A percentile compares a stretch with the other conserved stretches of the same genome.
Evolutionary conservation across 2,329 filamentous ascomycete genomes (phyloP).

Genomic region (Alternaria ethzedia): DNA sequence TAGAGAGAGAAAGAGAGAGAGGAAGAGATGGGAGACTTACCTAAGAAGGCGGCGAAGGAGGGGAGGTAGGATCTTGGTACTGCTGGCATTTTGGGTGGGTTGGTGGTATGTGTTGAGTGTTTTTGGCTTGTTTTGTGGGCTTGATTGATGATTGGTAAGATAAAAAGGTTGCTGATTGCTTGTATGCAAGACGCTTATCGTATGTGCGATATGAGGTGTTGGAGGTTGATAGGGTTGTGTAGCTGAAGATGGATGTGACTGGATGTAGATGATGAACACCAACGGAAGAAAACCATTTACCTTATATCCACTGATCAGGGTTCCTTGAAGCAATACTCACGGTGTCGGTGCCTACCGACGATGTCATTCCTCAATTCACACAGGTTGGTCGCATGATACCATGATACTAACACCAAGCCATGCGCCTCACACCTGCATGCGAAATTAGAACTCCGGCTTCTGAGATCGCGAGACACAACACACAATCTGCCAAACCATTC

Average conservation of each 20-base stretch:
- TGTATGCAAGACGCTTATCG: too few species aligned
- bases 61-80: slow-evolving; percentile 42
- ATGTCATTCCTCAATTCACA: not conserved
- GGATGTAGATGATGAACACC: not conserved
- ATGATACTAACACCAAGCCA: not conserved
- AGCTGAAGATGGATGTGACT: not conserved
- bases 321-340: not conserved
- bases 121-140: not conserved
- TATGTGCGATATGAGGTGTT: too few species aligned
- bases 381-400: not conserved
- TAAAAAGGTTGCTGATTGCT: too few species aligned
- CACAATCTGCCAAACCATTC: not conserved
- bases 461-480: not conserved
- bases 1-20: not conserved
- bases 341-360: not conserved
- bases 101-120: not conserved
- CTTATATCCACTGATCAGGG: not conserved
- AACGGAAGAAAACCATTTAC: not conserved
- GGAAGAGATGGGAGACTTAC: slow-evolving; percentile 19
- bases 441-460: not conserved
- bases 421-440: not conserved
- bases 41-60: slow-evolving; percentile 40
- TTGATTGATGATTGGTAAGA: too few species aligned
- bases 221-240: not conserved
- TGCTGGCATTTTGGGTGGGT: slow-evolving; percentile 35